Evolutionary conservation across 1,284 basidiomycete genomes (phyloP).

Genomic region (Sporisorium iseilematis-ciliati): DNA sequence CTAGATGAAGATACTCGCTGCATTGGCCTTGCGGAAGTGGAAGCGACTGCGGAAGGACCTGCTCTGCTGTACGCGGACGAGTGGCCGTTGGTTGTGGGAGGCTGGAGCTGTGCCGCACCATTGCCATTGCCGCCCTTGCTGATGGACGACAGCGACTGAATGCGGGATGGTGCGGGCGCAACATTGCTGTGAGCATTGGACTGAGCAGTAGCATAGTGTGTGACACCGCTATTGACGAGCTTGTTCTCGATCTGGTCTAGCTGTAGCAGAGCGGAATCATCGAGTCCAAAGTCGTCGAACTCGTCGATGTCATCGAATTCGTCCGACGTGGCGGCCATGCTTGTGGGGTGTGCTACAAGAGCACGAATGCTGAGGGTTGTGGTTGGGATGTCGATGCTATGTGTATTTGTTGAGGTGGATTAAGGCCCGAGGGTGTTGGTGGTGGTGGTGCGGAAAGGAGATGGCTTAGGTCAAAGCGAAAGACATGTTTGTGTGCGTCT

Average conservation of each 20-base stretch:
- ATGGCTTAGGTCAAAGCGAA: conserved; percentile 1
- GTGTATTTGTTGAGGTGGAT: neutral
- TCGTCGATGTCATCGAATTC: conserved; percentile 54
- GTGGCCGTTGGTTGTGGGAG: conserved; percentile 2
- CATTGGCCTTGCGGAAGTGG: conserved; percentile 26
- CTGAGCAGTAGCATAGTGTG: neutral
- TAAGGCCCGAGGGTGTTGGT: neutral
- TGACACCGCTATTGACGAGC: conserved; percentile 22
- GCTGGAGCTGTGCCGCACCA: conserved; percentile 8
- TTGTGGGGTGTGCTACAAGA: conserved; percentile 2
- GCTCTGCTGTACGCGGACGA: conserved; percentile 8
- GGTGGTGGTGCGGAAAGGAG: neutral
- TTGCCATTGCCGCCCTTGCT: neutral
- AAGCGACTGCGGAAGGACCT: conserved; percentile 15
- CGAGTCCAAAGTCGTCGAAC: conserved; percentile 50
- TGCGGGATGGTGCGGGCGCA: conserved; percentile 8
- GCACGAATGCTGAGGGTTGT: neutral
- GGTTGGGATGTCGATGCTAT: neutral
- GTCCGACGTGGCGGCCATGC: conserved; percentile 24
- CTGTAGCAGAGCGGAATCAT: conserved; percentile 32
- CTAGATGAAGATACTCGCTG: conserved; percentile 22
- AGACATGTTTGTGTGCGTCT: conserved; percentile 11
- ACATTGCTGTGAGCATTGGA: neutral
- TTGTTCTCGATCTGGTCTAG: conserved; percentile 44
- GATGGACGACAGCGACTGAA: conserved; percentile 17